Percentiles rank a stretch among this genome's conserved stretches.
These are phyloP conservation scores for Aristolochia fimbriata DNA, from an alignment of 164 flowering plant genomes.

Conservation along the genomic window DNA sequence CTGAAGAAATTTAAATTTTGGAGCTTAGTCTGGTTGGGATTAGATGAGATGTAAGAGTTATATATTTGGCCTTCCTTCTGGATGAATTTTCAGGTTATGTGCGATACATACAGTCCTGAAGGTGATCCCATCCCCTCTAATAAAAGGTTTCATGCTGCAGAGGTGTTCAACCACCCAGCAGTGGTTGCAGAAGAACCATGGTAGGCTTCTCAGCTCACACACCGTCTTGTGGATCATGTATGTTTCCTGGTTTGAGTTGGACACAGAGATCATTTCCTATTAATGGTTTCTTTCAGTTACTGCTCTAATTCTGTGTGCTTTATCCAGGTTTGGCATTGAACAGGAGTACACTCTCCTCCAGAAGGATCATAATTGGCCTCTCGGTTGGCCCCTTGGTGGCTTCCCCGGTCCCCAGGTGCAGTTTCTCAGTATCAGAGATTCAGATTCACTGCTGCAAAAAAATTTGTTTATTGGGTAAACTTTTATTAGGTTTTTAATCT, in stretches of 20 bases:
- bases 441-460: not conserved
- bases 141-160: conserved; percentile 39
- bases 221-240: not conserved
- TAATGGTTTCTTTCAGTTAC: not conserved
- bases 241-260: no score
- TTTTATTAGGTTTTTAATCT: not conserved
- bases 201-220: conserved; percentile 11
- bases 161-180: conserved; percentile 41
- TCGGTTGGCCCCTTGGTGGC: conserved; percentile 56
- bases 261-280: not conserved
- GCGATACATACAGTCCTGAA: conserved; percentile 50
- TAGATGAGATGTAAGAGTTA: not conserved
- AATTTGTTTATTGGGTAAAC: not conserved
- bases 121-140: conserved; percentile 59
- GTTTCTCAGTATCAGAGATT: not conserved
- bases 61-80: not conserved
- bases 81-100: conserved; percentile 31
- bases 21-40: no score
- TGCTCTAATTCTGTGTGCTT: not conserved
- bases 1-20: not conserved
- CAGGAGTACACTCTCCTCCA: conserved; percentile 50
- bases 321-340: conserved; percentile 38
- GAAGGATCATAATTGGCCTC: conserved; percentile 42
- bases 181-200: conserved; percentile 43
- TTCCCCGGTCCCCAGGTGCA: conserved; percentile 53